Base-by-base conservation (phyloP, 2,329 filamentous ascomycete species). In the Aspergillus pseudonomiae region DNA sequence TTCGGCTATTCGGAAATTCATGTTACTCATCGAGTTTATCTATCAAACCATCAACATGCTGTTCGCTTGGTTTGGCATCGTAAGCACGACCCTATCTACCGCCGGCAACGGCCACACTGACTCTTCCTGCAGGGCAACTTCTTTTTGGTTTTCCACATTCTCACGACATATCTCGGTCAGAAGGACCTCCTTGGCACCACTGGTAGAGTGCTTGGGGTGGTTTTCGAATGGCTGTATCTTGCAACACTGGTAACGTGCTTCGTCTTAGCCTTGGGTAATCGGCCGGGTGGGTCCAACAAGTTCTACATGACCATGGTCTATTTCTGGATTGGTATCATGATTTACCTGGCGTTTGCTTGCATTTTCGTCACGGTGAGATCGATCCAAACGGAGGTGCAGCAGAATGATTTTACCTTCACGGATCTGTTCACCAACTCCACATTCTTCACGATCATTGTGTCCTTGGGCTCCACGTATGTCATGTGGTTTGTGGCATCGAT, bases 281-380 rank as follows among this genome's bases (percentile, higher is more conserved):
- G 95, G 59, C 95, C 95, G 9, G 91, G 96, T 72, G 96, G 96
- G 55, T 97, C 93, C 19, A 96, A 95, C 70, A 93, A 88, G 75
- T 91, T 96, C 68, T 99, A 99, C 80, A 91, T 95, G 84, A 91
- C 91, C 57, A 97, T 97, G 92, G 93, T 97, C n/a, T 90, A 93
- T 78, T 99, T 99, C 84, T 99, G 95, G 96, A 92, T 89, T 50
- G 84, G 92, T 65, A 94, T 99, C 75, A 99, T 99, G 92, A 83
- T 92, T 62, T 97, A 97, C 75, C 85, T 99, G 62, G 90, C 96
- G 78, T 99, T 99, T 77, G 95, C 95, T 6, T 94, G 95, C 36
- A 84, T 99, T 65, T 99, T 91, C 81, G 96, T 99, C 75, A 94
- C 94, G 0, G 94, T 97, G 64, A 88, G 88, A 64, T 92, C 94